phyloP scores from a whole-genome alignment of 2,329 filamentous ascomycete species.

The Curvularia spicifera region DNA sequence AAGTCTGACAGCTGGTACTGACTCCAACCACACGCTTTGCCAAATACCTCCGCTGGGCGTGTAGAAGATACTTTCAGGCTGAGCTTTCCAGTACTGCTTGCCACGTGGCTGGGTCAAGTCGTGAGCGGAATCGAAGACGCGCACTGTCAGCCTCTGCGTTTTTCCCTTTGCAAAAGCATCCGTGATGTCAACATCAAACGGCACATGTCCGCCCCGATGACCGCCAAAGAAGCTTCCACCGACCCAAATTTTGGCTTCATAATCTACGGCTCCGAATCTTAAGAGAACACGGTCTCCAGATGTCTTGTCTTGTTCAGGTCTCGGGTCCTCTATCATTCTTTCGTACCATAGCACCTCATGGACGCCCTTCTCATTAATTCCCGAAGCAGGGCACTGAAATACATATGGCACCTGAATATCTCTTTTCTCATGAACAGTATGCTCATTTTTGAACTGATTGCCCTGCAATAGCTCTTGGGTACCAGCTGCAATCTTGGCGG shows the following conservation, averaged over 20 bases:
- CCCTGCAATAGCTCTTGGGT: constrained; percentile 57
- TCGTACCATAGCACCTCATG: constrained; percentile 75
- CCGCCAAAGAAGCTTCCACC: constrained; percentile 60
- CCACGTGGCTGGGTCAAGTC: constrained; percentile 70
- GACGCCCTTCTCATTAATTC: constrained; percentile 65
- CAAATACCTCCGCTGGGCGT: constrained; percentile 65
- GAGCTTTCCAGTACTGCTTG: constrained; percentile 70
- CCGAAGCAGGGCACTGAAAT: constrained; percentile 69
- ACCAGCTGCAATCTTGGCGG: constrained; percentile 58
- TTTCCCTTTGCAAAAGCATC: constrained; percentile 47
- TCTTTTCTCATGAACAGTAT: constrained; percentile 53
- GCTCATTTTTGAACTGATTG: constrained; percentile 49
- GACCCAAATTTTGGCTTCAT: constrained; percentile 65
- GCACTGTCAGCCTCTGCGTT: constrained; percentile 56
- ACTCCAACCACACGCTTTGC: constrained; percentile 65
- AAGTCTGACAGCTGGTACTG: constrained; percentile 60
- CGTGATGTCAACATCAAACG: constrained; percentile 63
- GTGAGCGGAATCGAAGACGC: constrained; percentile 68
- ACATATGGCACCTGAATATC: constrained; percentile 69
- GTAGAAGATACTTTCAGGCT: constrained; percentile 67
- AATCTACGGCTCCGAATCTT: constrained; percentile 68
- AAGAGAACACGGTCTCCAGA: constrained; percentile 55
- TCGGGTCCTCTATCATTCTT: constrained; percentile 58
- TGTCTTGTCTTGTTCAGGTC: constrained; percentile 52
- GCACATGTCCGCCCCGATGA: constrained; percentile 66